A percentile compares a stretch with the other conserved stretches of the same genome.
Conservation (phyloP, 768 basidiomycete genomes). For the Tulasnella calospora region DNA sequence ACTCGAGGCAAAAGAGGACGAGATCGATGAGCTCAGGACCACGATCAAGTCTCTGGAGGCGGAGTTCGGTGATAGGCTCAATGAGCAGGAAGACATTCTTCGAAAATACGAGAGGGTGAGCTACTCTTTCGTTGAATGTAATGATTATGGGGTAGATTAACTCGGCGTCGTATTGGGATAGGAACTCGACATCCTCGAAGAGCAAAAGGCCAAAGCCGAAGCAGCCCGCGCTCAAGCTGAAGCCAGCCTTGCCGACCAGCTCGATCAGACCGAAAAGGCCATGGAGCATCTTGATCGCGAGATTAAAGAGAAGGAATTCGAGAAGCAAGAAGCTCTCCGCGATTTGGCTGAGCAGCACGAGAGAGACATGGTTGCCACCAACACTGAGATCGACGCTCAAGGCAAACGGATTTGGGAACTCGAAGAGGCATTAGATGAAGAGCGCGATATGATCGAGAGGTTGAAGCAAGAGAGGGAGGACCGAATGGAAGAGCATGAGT, state of each 20-base stretch:
- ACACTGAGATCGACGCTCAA: conserved; percentile 72
- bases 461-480: conserved; percentile 61
- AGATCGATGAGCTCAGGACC: conserved; percentile 25
- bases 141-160: no score
- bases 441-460: conserved; percentile 51
- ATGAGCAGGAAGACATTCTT: background rate
- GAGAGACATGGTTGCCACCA: conserved; percentile 70
- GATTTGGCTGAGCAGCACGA: conserved; percentile 55
- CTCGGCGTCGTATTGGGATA: conserved; percentile 14
- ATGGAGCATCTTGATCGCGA: conserved; percentile 12
- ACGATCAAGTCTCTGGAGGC: conserved; percentile 31
- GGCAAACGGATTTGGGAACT: conserved; percentile 72
- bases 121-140: background rate
- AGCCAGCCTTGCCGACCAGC: conserved; percentile 26
- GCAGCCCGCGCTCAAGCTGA: conserved; percentile 26
- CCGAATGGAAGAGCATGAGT: conserved; percentile 65
- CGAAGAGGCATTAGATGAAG: conserved; percentile 66
- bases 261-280: conserved; percentile 12
- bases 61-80: background rate
- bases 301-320: conserved; percentile 5
- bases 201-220: conserved; percentile 30
- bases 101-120: background rate
- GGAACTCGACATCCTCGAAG: conserved; percentile 47
- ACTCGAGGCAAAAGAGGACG: conserved; percentile 56
- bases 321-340: conserved; percentile 27